These are phyloP conservation scores for Collybiopsis luxurians DNA, from an alignment of 768 basidiomycete genomes.

Conservation along the genomic window DNA sequence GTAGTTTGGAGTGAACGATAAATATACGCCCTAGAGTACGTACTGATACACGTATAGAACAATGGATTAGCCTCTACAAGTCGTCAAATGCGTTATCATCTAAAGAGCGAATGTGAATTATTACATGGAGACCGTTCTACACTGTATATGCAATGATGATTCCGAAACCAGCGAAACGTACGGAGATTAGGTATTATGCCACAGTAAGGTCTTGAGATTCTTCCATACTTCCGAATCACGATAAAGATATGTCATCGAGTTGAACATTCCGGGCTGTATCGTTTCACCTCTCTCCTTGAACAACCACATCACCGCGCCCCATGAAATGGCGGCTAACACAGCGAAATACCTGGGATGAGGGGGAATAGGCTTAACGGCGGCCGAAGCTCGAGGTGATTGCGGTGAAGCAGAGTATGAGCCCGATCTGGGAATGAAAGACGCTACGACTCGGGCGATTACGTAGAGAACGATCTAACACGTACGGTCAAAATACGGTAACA, in stretches of 20 bases:
- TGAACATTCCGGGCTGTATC: constrained; percentile 97
- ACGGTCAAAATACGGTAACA: not conserved
- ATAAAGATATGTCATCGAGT: constrained; percentile 94
- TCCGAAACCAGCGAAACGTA: not conserved
- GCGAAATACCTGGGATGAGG: constrained; percentile 85
- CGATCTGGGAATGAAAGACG: constrained; percentile 87
- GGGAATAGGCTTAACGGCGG: constrained; percentile 66
- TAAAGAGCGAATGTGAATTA: no score
- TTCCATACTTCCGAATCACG: constrained; percentile 89
- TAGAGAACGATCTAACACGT: constrained; percentile 86
- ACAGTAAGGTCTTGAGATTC: constrained; percentile 77
- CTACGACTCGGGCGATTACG: constrained; percentile 87
- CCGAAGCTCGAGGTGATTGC: constrained; percentile 35
- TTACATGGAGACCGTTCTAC: no score
- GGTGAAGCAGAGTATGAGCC: constrained; percentile 45
- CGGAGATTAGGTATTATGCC: constrained; percentile 82
- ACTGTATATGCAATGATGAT: not conserved
- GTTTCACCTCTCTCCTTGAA: constrained; percentile 85
- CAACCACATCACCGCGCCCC: constrained; percentile 97
- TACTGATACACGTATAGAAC: no score
- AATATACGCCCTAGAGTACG: no score
- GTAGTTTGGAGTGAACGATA: not conserved
- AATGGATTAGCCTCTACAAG: no score
- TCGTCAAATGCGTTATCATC: no score
- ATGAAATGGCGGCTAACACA: constrained; percentile 81